phyloP scores from a whole-genome alignment of 257 asterid genomes.

The Nyctanthes arbortristis region DNA sequence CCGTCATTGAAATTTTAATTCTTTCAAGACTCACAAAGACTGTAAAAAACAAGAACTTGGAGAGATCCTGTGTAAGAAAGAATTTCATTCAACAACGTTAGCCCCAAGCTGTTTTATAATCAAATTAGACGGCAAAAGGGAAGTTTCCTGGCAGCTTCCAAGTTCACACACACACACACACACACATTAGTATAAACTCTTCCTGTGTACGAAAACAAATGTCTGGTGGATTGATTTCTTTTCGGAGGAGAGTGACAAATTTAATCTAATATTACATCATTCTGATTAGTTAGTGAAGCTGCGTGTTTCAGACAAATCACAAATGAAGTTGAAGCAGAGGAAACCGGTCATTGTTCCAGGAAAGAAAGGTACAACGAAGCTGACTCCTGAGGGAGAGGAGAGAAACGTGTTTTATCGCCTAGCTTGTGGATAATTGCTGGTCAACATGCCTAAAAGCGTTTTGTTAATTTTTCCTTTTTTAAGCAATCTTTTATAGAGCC shows the following conservation, averaged over 20 bases:
- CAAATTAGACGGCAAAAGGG: background rate
- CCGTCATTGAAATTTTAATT: constrained; percentile 24
- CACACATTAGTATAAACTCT: background rate
- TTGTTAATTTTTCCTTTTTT: background rate
- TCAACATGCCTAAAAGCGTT: constrained; percentile 18
- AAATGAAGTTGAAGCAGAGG: background rate
- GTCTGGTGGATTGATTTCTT: background rate
- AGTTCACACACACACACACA: background rate
- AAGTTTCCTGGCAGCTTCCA: background rate
- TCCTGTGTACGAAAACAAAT: background rate
- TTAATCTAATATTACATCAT: background rate
- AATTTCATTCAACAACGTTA: constrained; percentile 26
- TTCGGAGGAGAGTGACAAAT: background rate
- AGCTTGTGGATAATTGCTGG: background rate
- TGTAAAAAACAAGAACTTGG: background rate
- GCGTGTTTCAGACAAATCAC: background rate
- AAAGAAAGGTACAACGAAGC: background rate
- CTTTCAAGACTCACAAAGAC: background rate
- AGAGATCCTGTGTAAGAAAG: constrained; percentile 23
- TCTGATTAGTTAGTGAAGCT: background rate
- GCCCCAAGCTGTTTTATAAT: background rate
- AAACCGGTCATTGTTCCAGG: background rate
- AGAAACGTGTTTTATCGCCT: background rate
- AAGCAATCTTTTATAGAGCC: background rate
- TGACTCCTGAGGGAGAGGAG: background rate